Evolutionary conservation across 768 basidiomycete genomes (phyloP).

Genomic region (Strobilomyces echinocephalus): DNA sequence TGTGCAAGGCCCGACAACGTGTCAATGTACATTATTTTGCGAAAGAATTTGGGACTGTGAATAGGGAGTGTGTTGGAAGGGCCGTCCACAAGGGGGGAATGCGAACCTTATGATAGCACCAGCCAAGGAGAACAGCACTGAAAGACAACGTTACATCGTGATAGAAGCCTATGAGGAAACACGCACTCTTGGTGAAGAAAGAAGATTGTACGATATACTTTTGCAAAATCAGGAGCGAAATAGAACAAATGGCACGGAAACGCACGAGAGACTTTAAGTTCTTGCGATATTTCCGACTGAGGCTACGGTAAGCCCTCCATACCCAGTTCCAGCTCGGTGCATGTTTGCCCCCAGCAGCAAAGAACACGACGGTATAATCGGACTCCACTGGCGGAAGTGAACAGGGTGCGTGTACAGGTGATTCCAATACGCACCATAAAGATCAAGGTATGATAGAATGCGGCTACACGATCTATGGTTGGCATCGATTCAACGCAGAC

Average conservation of each 20-base stretch:
- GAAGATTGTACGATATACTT: slow-evolving; percentile 89
- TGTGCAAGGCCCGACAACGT: slow-evolving; percentile 76
- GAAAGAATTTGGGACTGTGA: slow-evolving; percentile 83
- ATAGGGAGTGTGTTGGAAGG: neutral
- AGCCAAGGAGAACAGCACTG: slow-evolving; percentile 86
- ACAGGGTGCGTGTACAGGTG: neutral
- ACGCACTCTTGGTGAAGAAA: slow-evolving; percentile 81
- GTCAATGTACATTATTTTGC: slow-evolving; percentile 71
- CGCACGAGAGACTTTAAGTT: slow-evolving; percentile 78
- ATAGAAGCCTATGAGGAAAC: neutral
- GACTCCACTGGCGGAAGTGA: slow-evolving; percentile 61
- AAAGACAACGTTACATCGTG: slow-evolving; percentile 9
- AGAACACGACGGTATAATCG: slow-evolving; percentile 84
- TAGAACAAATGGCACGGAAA: neutral
- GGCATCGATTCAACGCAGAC: slow-evolving; percentile 2
- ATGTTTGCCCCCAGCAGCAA: slow-evolving; percentile 72
- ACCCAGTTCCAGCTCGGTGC: slow-evolving; percentile 86
- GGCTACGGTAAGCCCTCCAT: slow-evolving; percentile 82
- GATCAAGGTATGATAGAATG: slow-evolving; percentile 72
- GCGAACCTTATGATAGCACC: slow-evolving; percentile 81
- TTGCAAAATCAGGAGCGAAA: slow-evolving; percentile 10
- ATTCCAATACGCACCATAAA: slow-evolving; percentile 56
- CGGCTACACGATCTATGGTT: slow-evolving; percentile 40
- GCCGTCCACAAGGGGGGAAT: neutral
- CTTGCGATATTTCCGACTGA: slow-evolving; percentile 81